Conservation (phyloP, 805 yeast genomes). For the Suhomyces tanzawaensis region DNA sequence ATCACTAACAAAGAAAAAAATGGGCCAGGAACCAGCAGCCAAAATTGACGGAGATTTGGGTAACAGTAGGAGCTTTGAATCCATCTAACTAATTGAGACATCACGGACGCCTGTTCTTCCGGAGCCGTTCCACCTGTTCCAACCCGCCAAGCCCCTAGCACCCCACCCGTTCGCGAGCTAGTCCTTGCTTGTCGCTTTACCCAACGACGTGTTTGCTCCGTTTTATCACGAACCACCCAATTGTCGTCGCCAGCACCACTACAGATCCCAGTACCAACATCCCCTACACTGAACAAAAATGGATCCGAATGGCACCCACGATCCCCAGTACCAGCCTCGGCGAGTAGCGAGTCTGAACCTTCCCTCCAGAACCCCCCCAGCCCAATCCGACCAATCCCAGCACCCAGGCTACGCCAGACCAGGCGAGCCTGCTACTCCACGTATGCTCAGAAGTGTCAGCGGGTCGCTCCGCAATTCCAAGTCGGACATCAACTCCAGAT, state of each 20-base stretch:
- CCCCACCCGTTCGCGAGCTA: neutral
- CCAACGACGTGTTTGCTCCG: no score
- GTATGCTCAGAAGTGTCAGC: slow-evolving; percentile 62
- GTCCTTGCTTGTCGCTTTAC: no score
- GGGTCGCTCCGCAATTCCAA: slow-evolving; percentile 27
- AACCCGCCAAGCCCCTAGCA: neutral
- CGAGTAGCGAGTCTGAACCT: slow-evolving; percentile 5
- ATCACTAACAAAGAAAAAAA: slow-evolving; percentile 1
- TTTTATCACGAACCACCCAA: neutral
- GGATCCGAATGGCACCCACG: slow-evolving; percentile 4
- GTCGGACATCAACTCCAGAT: slow-evolving; percentile 8
- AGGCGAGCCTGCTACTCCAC: slow-evolving; percentile 60
- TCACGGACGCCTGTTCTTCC: neutral
- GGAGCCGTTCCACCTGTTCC: neutral
- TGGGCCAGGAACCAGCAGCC: slow-evolving; percentile 4
- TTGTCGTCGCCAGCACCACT: no score
- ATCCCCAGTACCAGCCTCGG: slow-evolving; percentile 6
- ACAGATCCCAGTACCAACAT: no score
- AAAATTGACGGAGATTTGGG: slow-evolving; percentile 3
- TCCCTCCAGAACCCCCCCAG: slow-evolving; percentile 2
- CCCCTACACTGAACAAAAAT: no score
- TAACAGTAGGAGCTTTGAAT: neutral
- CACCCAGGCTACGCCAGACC: slow-evolving; percentile 6
- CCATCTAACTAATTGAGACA: slow-evolving; percentile 1
- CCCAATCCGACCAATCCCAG: slow-evolving; percentile 1